These are phyloP conservation scores for Claviceps pusilla DNA, from an alignment of 2,329 filamentous ascomycete species.

Conservation along the genomic window DNA sequence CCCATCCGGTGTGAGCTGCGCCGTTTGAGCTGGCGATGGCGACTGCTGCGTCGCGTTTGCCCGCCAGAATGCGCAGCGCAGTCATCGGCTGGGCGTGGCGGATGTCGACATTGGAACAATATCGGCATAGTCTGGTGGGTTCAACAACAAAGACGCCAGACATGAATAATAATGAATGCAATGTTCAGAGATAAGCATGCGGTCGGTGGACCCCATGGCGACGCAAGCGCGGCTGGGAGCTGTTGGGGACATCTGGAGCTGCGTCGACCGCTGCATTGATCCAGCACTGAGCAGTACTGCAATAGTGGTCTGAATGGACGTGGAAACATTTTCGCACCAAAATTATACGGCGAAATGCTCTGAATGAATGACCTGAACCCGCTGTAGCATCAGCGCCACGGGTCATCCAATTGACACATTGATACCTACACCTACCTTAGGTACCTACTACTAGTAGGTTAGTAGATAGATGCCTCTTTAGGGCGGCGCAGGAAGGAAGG, in stretches of 20 bases:
- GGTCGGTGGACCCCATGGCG: slow-evolving; percentile 1
- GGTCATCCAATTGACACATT: too few relatives aligned
- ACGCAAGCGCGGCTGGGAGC: slow-evolving; percentile 1
- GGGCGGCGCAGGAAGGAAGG: background rate
- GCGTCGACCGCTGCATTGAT: too few relatives aligned
- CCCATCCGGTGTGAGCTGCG: background rate
- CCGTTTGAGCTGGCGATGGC: background rate
- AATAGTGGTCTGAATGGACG: background rate
- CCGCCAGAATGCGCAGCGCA: background rate
- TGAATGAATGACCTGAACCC: too few relatives aligned
- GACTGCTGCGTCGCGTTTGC: background rate
- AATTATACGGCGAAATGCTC: too few relatives aligned
- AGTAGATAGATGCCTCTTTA: background rate
- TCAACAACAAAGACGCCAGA: background rate
- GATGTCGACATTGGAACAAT: background rate
- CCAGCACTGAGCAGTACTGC: background rate
- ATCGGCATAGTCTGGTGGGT: background rate
- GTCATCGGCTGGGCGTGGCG: background rate
- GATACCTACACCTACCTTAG: too few relatives aligned
- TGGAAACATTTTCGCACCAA: too few relatives aligned
- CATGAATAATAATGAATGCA: background rate
- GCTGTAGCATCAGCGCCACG: background rate
- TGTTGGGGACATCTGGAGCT: slow-evolving; percentile 2
- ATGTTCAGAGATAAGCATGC: background rate
- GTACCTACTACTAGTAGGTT: too few relatives aligned